Conservation (phyloP, 129 eudicot genomes). For the Helianthus tuberosus region DNA sequence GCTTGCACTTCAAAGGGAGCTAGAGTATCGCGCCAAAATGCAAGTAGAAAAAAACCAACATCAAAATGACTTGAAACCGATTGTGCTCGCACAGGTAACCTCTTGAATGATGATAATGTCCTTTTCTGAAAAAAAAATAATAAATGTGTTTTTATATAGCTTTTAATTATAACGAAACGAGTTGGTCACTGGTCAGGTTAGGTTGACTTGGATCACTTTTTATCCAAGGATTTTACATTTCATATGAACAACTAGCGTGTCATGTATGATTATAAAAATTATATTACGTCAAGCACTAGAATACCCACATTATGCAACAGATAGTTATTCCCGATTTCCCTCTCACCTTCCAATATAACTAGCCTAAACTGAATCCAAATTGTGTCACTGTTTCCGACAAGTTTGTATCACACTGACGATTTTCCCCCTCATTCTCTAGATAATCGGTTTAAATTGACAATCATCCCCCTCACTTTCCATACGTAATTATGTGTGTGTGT, state of each 20-base stretch:
- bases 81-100: slow-evolving; percentile 39
- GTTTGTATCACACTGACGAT: not conserved
- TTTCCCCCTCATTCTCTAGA: not conserved
- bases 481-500: too few species aligned
- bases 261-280: not conserved
- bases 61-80: slow-evolving; percentile 31
- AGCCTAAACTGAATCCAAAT: not conserved
- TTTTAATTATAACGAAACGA: not conserved
- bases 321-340: not conserved
- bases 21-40: slow-evolving; percentile 53
- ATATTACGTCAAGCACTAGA: too few species aligned
- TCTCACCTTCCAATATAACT: not conserved
- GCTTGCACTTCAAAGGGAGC: slow-evolving; percentile 54
- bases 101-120: not conserved
- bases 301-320: not conserved
- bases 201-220: not conserved
- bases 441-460: not conserved
- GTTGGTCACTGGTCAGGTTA: not conserved
- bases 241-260: not conserved
- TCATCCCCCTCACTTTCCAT: not conserved
- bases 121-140: not conserved
- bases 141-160: not conserved
- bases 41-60: slow-evolving; percentile 28
- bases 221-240: not conserved
- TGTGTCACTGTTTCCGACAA: not conserved